These are phyloP conservation scores for Gaultheria prostrata DNA, from an alignment of 148 eudicot genomes.

Conservation along the genomic window DNA sequence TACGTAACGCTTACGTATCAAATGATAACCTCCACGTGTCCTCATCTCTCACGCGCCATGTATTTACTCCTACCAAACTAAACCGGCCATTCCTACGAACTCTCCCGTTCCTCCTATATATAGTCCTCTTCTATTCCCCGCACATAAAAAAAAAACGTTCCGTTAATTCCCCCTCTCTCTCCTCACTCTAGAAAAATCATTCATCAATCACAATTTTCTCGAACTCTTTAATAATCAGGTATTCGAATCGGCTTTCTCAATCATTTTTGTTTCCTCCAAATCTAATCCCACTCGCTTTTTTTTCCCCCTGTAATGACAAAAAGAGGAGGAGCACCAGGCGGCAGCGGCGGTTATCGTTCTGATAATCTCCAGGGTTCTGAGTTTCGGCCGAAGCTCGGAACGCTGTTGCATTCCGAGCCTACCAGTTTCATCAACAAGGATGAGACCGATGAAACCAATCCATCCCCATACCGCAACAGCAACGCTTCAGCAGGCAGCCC, in stretches of 20 bases:
- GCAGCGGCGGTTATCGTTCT: background rate
- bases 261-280: background rate
- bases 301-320: slow-evolving; percentile 12
- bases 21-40: background rate
- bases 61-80: background rate
- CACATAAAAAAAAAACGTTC: background rate
- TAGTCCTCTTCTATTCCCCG: background rate
- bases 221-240: too few relatives aligned
- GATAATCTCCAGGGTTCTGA: slow-evolving; percentile 11
- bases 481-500: slow-evolving; percentile 25
- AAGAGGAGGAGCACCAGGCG: background rate
- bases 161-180: background rate
- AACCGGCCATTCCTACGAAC: background rate
- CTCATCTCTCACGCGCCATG: background rate
- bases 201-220: background rate
- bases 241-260: background rate
- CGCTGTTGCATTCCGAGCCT: slow-evolving; percentile 30
- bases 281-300: background rate
- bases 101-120: background rate
- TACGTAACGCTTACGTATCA: background rate
- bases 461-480: slow-evolving; percentile 21
- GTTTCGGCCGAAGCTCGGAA: slow-evolving; percentile 30
- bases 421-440: slow-evolving; percentile 8
- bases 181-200: background rate
- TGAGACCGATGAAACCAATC: background rate